phyloP scores from a whole-genome alignment of 768 basidiomycete genomes.

The Agaricus blazei region DNA sequence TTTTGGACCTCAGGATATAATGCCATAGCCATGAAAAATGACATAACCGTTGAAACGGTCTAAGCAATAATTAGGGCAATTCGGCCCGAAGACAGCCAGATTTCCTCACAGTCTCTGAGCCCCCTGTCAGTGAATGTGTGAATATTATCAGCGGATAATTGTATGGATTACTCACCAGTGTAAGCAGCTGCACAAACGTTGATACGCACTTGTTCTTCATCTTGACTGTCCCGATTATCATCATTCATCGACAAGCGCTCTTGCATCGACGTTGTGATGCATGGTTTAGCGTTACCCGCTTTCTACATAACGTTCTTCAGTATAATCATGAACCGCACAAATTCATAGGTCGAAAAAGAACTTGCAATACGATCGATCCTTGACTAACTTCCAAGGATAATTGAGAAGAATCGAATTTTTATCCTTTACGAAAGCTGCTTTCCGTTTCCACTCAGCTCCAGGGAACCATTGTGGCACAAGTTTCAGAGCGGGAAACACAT shows the following conservation, averaged over 20 bases:
- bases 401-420: conserved; percentile 22
- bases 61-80: neutral
- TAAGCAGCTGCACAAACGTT: conserved; percentile 2
- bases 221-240: neutral
- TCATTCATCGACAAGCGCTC: conserved; percentile 2
- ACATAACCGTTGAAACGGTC: conserved; percentile 13
- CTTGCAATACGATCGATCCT: conserved; percentile 22
- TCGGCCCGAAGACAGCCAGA: neutral
- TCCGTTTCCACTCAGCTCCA: conserved; percentile 30
- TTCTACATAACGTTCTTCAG: neutral
- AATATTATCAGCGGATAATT: too few species aligned
- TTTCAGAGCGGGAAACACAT: conserved; percentile 26
- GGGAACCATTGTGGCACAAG: conserved; percentile 35
- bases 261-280: conserved; percentile 7
- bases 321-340: too few species aligned
- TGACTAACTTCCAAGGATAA: conserved; percentile 13
- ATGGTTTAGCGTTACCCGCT: neutral
- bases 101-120: conserved; percentile 10
- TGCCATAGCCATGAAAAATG: conserved; percentile 16
- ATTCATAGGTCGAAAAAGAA: neutral
- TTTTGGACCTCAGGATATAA: conserved; percentile 13
- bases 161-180: neutral
- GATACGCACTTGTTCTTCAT: conserved; percentile 1
- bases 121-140: neutral
- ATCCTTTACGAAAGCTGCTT: conserved; percentile 25